phyloP scores from a whole-genome alignment of 2,329 filamentous ascomycete genomes.

The Claviceps capensis region DNA sequence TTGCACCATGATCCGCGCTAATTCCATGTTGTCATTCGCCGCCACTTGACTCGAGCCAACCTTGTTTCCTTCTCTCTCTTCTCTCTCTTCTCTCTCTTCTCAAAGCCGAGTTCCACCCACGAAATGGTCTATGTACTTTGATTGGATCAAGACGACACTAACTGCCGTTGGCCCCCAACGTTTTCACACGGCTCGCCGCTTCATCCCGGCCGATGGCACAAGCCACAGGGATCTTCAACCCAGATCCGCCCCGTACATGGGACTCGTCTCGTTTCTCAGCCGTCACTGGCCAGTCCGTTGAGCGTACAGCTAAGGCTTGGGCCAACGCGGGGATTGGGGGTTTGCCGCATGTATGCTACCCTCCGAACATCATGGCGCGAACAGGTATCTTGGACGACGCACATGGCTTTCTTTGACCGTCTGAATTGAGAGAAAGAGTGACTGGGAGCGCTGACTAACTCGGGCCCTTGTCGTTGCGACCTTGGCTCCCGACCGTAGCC shows the following conservation, averaged over 20 bases:
- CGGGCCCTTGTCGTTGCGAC: neutral
- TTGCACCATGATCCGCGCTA: no score
- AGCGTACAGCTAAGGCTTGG: neutral
- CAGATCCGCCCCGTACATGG: no score
- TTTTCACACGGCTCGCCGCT: neutral
- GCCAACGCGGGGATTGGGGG: neutral
- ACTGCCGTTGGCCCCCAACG: neutral
- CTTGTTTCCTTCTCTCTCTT: no score
- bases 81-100: no score
- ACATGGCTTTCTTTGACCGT: neutral
- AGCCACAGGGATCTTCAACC: neutral
- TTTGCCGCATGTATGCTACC: neutral
- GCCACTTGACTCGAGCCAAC: no score
- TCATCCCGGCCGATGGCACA: neutral
- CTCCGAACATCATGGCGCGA: neutral
- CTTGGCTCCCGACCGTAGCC: neutral
- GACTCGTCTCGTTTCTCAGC: neutral
- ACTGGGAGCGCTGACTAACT: neutral
- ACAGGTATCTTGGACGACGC: neutral
- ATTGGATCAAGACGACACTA: neutral
- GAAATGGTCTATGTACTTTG: neutral
- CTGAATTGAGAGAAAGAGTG: neutral
- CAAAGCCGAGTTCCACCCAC: neutral
- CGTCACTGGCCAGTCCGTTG: neutral
- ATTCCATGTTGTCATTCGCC: no score